phyloP scores from a whole-genome alignment of 805 yeast genomes.

The Starmerella vitae region DNA sequence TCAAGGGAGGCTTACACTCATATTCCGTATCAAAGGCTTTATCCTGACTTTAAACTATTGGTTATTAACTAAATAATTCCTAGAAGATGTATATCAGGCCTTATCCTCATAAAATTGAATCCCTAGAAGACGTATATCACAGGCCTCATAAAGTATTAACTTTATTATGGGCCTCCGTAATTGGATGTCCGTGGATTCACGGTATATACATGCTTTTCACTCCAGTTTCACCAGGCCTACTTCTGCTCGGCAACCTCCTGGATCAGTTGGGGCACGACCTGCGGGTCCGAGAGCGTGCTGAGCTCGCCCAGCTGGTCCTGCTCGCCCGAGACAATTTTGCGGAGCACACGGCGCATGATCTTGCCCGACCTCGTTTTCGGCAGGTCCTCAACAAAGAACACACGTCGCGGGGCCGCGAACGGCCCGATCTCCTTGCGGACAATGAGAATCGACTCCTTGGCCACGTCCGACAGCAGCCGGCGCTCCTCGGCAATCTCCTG shows the following conservation, averaged over 20 bases:
- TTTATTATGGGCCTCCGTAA: no score
- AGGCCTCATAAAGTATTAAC: no score
- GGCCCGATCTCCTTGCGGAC: slow-evolving; percentile 86
- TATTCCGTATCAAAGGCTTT: no score
- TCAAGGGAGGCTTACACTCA: no score
- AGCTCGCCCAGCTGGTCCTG: slow-evolving; percentile 86
- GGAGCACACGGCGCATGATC: slow-evolving; percentile 93
- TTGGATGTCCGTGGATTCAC: no score
- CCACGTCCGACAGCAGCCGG: slow-evolving; percentile 28
- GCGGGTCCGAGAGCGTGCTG: slow-evolving; percentile 79
- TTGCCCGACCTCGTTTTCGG: slow-evolving; percentile 98
- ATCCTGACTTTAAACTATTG: no score
- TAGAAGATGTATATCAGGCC: no score
- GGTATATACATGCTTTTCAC: no score
- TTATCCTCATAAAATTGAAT: no score
- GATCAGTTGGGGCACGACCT: slow-evolving; percentile 65
- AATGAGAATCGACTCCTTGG: slow-evolving; percentile 66
- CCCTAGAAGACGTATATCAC: no score
- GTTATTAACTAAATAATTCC: no score
- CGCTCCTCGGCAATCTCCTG: slow-evolving; percentile 31
- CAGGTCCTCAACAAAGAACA: slow-evolving; percentile 72
- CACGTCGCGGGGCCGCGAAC: slow-evolving; percentile 89
- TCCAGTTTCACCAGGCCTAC: no score
- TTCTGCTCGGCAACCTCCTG: slow-evolving; percentile 35
- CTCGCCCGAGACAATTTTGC: slow-evolving; percentile 86